Evolutionary conservation across 805 yeast genomes (phyloP), one percentile per base, ranked within the genome.

Genomic region (Starmerella bombicola): DNA sequence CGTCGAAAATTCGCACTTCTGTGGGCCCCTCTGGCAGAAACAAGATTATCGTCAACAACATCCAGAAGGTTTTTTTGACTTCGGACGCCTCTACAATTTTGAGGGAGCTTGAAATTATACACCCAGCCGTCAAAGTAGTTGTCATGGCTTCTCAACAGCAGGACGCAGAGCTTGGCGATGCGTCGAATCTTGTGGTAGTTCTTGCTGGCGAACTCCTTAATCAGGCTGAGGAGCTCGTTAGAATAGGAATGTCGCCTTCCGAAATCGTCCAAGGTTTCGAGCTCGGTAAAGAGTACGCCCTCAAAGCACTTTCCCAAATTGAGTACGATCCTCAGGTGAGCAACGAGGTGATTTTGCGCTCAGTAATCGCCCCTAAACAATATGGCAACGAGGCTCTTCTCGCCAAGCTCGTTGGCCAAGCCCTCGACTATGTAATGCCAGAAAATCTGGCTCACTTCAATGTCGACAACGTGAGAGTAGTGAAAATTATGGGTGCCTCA

Each of bases 61-160:
- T 82, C 51, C 85, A 84, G 45, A 84, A 79, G 58, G 79, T 83
- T 19, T 83, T 85, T 59, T 74, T 91, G 47, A 91, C 97, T 32
- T 83, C 83, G 53, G 98, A 91, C 60, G 96, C 97, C n/a, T 95
- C 96, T 29, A 91, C 98, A 6, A 91, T 91, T 78, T 69, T 91
- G 45, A 74, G 80, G 50, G 97, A 91, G 61, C 67, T 88, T 41
- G 96, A 88, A 48, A 84, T 88, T 50, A 85, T 91, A 35, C 97
- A 88, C 60, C 98, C 98, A 5, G 97, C 95, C 3, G 98, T 91
- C 9, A 91, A 88, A 62, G 75, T 91, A 35, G 71, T 91, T 47
- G 91, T 88, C 41, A 85, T 85, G 96, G 94, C 97, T 17, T 76
- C 93, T 12, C 82, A 88, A 59, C 98, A 91, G 66, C 98, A 91